Evolutionary conservation across 1,284 basidiomycete species (phyloP), one percentile per base, ranked within the genome.

Genomic region (Boletus semigastroideus): DNA sequence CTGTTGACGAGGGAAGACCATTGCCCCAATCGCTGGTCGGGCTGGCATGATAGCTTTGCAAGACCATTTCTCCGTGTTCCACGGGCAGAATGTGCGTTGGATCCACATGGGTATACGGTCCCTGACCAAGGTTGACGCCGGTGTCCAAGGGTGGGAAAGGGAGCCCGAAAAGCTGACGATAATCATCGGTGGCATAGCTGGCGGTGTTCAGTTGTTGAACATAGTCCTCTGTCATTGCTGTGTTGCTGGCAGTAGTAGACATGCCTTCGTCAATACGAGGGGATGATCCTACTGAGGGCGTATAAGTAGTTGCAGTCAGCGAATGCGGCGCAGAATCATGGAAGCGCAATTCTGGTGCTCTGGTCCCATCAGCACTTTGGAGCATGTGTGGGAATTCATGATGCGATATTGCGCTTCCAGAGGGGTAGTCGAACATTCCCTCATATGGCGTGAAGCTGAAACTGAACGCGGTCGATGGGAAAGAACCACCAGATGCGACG

Each of bases 91-190:
- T 88, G 69, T 94, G 90, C 19, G 84, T 86, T 3, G 93, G 92
- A 73, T 95, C 90, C 55, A 95, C 88, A 68, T 92, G 88, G 30
- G 91, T 93, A 72, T 84, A 92, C 5, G 83, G 83, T 46, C 73
- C 72, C 52, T 78, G 78, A 38, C 67, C 67, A 41, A 73, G 58
- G 48, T 61, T 58, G 44, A 72, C 59, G 5, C 69, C 63, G 30
- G 68, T 63, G 55, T 83, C 78, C 53, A 83, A 66, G 50, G 72
- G 70, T 25, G 80, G 72, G 63, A 84, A 87, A 61, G 84, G 77
- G 58, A 87, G 72, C 45, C 80, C 78, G 69, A 88, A 79, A 49
- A 89, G 67, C 44, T 83, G 80, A 56, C 77, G 74, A 60, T 84
- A 87, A 56, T 84, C 83, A 42, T 86, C 82, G 34, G 76, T 59